Base-by-base conservation (phyloP, 495 filamentous ascomycete genomes). In the Astrothelium subdiscretum region DNA sequence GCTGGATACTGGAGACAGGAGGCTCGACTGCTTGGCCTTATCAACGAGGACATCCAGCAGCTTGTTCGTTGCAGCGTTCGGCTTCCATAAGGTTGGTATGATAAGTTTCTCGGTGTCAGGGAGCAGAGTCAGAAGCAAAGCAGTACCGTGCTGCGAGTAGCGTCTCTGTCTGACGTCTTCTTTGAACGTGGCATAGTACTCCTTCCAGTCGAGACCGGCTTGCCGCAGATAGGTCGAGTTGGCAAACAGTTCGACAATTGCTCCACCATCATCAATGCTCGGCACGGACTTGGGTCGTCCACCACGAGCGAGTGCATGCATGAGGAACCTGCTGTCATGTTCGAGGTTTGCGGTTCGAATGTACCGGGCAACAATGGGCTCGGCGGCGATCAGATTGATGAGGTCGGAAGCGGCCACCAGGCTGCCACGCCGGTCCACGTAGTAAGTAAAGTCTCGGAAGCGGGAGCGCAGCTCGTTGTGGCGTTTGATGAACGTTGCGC, bases 191-290 rank as follows among this genome's bases (percentile, higher is more conserved):
- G 65, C 59, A 65, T 69, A 70, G 67, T 71, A 73, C 59, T 72
- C 67, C 59, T 69, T 70, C 71, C 74, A 76, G 69, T 76, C 68
- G 40, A 76, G 66, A 66, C 67, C 65, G 48, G 73, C 71, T 66
- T 66, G 59, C 63, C 66, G 61, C 35, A 76, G 64, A 60, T 74
- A 70, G 51, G 63, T 42, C 51, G 66, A 74, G 58, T 65, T 60
- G 63, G 72, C 71, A 66, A 74, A 68, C 29, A 73, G 64, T 62
- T 62, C 31, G 51, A 68, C 62, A 26, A 75, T 43, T 61, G 61
- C 59, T 65, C 62, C 68, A 35, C 68, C 67, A 70, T 66, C 61
- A 29, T 68, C 54, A 60, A 67, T 59, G 59, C 63, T 62, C 27
- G 51, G 63, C 40, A 66, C 42, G 20, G 61, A 66, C 32, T 68